Base-by-base conservation (phyloP, 306 rosid species). In the Casuarina glauca region DNA sequence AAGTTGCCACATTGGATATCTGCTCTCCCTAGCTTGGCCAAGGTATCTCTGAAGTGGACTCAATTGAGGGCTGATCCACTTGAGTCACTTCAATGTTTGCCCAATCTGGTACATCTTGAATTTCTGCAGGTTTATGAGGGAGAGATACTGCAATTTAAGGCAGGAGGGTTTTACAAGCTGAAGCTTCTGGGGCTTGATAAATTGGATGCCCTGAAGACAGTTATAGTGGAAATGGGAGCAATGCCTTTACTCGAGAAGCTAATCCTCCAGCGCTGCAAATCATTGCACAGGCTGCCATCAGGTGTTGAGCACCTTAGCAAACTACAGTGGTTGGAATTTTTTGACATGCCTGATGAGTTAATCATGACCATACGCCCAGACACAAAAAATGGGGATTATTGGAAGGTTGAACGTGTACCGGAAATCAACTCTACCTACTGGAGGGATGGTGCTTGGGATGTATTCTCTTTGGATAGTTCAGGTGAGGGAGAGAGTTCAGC, bases 341-440 rank as follows among this genome's bases (percentile, higher is more conserved):
- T 83, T 15, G 86, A 91, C 15, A 91, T 91, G 91, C 96, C 89
- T 5, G 79, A 73, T 67, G 89, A 87, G 46, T 69, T 91, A 54
- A n/a, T n/a, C n/a, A n/a, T n/a, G n/a, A n/a, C n/a, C n/a, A n/a
- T n/a, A n/a, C n/a, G n/a, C n/a, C n/a, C 88, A 50, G 80, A 74
- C 5, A 86, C 75, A 35, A 76, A 76, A 7, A 91, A 89, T 7
- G 75, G 80, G 69, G 90, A 91, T 52, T 72, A 82, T 72, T 83
- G 82, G 83, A 85, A 84, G 80, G 87, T 91, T 66, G 70, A 78
- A 71, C 88, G 86, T 55, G 80, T 89, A 44, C 90, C 91, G 1
- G 88, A 89, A 69, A 90, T 91, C 50, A n/a, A n/a, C n/a, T n/a
- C n/a, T n/a, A n/a, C n/a, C n/a, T n/a, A n/a, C n/a, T n/a, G n/a